phyloP scores from a whole-genome alignment of 2,329 filamentous ascomycete genomes.

The Aspergillus neoniger region DNA sequence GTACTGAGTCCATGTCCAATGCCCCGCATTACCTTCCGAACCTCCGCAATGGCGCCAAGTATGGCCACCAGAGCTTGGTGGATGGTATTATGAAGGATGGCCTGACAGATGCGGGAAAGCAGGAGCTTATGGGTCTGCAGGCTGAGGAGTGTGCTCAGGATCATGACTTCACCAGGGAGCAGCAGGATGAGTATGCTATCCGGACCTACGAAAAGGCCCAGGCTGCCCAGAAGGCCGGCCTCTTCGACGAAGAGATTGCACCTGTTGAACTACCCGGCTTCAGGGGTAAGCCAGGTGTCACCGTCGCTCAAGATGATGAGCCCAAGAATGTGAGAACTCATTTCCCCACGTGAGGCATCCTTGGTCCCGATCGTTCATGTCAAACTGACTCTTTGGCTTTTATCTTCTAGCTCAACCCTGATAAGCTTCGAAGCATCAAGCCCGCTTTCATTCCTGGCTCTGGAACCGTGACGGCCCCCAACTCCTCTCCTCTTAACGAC shows the following conservation, averaged over 20 bases:
- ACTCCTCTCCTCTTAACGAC: conserved; percentile 94
- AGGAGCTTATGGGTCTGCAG: conserved; percentile 94
- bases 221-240: conserved; percentile 75
- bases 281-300: conserved; percentile 82
- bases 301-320: conserved; percentile 86
- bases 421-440: conserved; percentile 82
- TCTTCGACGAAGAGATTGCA: conserved; percentile 83
- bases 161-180: conserved; percentile 75
- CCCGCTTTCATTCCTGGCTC: conserved; percentile 73
- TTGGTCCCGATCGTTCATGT: neutral
- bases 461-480: conserved; percentile 92
- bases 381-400: neutral
- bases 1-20: conserved; percentile 98
- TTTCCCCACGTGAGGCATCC: neutral
- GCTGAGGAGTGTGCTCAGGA: conserved; percentile 90
- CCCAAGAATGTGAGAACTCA: conserved; percentile 72
- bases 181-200: conserved; percentile 96
- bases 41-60: conserved; percentile 86
- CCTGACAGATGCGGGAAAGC: conserved; percentile 83
- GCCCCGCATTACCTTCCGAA: conserved; percentile 90
- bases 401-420: conserved; percentile 63
- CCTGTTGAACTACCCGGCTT: conserved; percentile 85
- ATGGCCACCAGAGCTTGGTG: conserved; percentile 83
- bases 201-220: conserved; percentile 92
- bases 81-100: conserved; percentile 95